Evolutionary conservation across 371 early-diverging fungal genomes (phyloP), one percentile per base, ranked within the genome.

Genomic region (Actinomortierella wolfii): DNA sequence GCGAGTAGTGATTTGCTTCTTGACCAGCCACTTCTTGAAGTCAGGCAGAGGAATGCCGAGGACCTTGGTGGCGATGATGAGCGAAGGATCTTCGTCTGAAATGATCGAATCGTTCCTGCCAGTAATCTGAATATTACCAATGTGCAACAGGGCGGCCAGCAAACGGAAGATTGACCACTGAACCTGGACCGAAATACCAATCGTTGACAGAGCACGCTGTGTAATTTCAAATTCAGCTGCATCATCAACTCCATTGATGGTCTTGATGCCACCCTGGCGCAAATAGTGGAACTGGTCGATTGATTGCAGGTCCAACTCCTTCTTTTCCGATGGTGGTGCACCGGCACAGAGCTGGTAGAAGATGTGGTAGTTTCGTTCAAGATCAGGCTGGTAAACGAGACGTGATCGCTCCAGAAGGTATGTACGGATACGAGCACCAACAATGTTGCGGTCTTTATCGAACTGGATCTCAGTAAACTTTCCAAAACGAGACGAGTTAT

Each of bases 381-480:
- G 81, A 40, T 86, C 83, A 1, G 96, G 95, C 76, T 97, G 99
- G 73, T 94, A 94, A 26, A 95, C 89, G 48, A 99, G 81, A 65
- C 99, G 89, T n/a, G 97, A 96, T 57, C 97, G 89, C 77, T 99
- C 99, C 62, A 99, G 78, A 9, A 99, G 86, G 76, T 99, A 99
- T 7, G 97, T 99, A 61, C 97, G 86, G 68, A 99, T 98, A 54
- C 83, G 88, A 7, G 98, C 99, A 46, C 99, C 99, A 34, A 91
- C 86, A 76, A 99, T 98, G 42, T 89, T 86, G 50, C 84, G 85
- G 9, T 83, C 76, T 49, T 85, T 84, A 71, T 90, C 90, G 76
- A 93, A 93, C 77, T 89, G 86, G 66, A 93, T 93, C 86, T 97
- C 96, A 55, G 99, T 95, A 81, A 96, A 99, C 86, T 99, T 99